These are phyloP conservation scores for Chaetothyriales sp. DNA, from an alignment of 2,329 filamentous ascomycete genomes.

Conservation along the genomic window DNA sequence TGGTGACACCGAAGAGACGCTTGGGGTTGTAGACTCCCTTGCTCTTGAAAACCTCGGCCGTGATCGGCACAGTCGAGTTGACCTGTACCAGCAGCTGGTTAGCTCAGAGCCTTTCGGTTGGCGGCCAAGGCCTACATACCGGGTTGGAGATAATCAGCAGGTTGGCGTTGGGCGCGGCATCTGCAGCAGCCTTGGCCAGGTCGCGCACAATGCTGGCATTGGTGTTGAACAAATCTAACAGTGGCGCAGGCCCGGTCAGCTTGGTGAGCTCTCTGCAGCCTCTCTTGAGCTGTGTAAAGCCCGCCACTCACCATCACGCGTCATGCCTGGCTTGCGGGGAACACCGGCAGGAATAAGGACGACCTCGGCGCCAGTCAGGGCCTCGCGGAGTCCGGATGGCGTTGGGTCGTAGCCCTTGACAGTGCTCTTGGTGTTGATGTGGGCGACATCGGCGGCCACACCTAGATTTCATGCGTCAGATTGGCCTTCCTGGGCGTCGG, in stretches of 20 bases:
- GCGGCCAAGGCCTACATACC: conserved; percentile 30
- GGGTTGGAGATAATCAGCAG: conserved; percentile 97
- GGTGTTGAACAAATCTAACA: conserved; percentile 92
- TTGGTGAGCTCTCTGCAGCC: neutral
- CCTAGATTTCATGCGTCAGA: conserved; percentile 37
- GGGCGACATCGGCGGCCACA: conserved; percentile 93
- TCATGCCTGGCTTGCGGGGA: conserved; percentile 98
- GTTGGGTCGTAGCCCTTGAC: conserved; percentile 80
- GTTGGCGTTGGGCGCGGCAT: conserved; percentile 80
- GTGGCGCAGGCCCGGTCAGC: conserved; percentile 4
- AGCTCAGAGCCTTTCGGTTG: neutral
- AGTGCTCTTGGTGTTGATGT: conserved; percentile 97
- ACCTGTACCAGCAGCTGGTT: conserved; percentile 33
- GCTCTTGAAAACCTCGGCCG: conserved; percentile 91
- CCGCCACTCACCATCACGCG: conserved; percentile 55
- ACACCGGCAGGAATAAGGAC: conserved; percentile 97
- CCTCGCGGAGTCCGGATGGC: conserved; percentile 56
- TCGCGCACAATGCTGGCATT: conserved; percentile 99
- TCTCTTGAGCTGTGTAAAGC: neutral
- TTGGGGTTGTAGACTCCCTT: conserved; percentile 96
- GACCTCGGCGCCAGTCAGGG: conserved; percentile 77
- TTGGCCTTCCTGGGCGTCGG: neutral
- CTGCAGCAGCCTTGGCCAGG: conserved; percentile 84
- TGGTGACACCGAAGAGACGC: conserved; percentile 98
- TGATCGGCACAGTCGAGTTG: conserved; percentile 98